A percentile compares a stretch with the other conserved stretches of the same genome.
These are phyloP conservation scores for Daldinia caldariorum DNA, from an alignment of 495 filamentous ascomycete species.

Conservation along the genomic window DNA sequence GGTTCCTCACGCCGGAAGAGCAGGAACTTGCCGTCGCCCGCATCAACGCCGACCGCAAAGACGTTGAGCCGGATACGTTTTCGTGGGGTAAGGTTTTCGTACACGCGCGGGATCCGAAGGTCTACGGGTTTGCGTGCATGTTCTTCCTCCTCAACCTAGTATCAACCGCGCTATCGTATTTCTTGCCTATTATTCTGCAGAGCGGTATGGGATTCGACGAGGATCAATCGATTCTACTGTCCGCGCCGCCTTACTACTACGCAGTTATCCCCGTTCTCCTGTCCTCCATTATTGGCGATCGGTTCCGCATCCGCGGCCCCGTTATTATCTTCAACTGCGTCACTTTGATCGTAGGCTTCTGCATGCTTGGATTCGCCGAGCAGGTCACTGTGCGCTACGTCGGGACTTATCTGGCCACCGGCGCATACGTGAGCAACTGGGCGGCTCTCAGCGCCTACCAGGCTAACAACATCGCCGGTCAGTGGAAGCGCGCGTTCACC, in stretches of 20 bases:
- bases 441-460: conserved; percentile 79
- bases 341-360: conserved; percentile 75
- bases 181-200: conserved; percentile 76
- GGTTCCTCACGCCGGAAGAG: conserved; percentile 70
- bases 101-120: conserved; percentile 72
- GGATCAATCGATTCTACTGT: conserved; percentile 73
- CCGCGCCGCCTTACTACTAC: conserved; percentile 81
- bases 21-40: conserved; percentile 64
- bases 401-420: conserved; percentile 78
- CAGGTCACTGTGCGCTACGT: conserved; percentile 77
- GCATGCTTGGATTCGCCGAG: conserved; percentile 75
- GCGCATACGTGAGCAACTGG: conserved; percentile 84
- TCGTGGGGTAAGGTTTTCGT: conserved; percentile 65
- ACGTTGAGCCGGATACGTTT: conserved; percentile 70
- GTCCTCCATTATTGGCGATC: conserved; percentile 74
- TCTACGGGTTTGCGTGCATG: conserved; percentile 76
- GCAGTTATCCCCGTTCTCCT: conserved; percentile 75
- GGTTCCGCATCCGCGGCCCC: conserved; percentile 70
- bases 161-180: conserved; percentile 73
- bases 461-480: conserved; percentile 72
- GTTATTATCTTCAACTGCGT: conserved; percentile 79
- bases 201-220: conserved; percentile 75
- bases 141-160: conserved; percentile 81
- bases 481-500: conserved; percentile 81
- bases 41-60: conserved; percentile 72